Evolutionary conservation across 768 basidiomycete genomes (phyloP).

Genomic region (Boletus pseudo-olivaceus): DNA sequence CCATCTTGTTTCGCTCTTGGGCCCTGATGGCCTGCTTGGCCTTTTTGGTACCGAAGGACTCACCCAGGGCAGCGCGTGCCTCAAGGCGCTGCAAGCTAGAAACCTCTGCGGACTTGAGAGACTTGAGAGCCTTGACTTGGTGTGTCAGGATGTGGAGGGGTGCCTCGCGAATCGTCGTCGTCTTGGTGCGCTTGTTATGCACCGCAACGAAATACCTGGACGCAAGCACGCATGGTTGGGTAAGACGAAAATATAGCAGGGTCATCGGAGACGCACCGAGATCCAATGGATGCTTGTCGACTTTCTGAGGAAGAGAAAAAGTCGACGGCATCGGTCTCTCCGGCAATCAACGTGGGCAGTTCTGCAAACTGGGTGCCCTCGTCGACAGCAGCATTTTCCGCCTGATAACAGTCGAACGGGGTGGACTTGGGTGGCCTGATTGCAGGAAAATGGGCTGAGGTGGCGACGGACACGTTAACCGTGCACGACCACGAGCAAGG

Average conservation of each 20-base stretch:
- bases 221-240: not conserved
- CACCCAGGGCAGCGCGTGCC: slow-evolving; percentile 76
- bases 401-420: slow-evolving; percentile 59
- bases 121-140: slow-evolving; percentile 82
- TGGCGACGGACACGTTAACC: slow-evolving; percentile 11
- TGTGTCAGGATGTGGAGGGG: slow-evolving; percentile 69
- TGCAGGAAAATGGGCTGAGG: slow-evolving; percentile 62
- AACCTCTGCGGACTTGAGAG: slow-evolving; percentile 46
- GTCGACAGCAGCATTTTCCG: slow-evolving; percentile 25
- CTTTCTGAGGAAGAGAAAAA: slow-evolving; percentile 65
- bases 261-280: slow-evolving; percentile 50
- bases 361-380: slow-evolving; percentile 31
- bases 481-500: slow-evolving; percentile 27
- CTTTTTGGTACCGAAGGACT: slow-evolving; percentile 94
- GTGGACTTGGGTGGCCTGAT: slow-evolving; percentile 55
- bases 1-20: slow-evolving; percentile 85
- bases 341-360: slow-evolving; percentile 53
- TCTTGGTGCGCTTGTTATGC: slow-evolving; percentile 71
- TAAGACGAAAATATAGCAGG: slow-evolving; percentile 2
- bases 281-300: slow-evolving; percentile 51
- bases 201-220: slow-evolving; percentile 80
- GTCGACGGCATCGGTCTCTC: slow-evolving; percentile 82
- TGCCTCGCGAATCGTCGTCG: slow-evolving; percentile 64
- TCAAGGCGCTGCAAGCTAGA: slow-evolving; percentile 51
- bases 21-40: slow-evolving; percentile 83